Percentiles rank a stretch among this genome's conserved stretches.
Conservation (phyloP, 495 filamentous ascomycete species). For the Cetradonia linearis region DNA sequence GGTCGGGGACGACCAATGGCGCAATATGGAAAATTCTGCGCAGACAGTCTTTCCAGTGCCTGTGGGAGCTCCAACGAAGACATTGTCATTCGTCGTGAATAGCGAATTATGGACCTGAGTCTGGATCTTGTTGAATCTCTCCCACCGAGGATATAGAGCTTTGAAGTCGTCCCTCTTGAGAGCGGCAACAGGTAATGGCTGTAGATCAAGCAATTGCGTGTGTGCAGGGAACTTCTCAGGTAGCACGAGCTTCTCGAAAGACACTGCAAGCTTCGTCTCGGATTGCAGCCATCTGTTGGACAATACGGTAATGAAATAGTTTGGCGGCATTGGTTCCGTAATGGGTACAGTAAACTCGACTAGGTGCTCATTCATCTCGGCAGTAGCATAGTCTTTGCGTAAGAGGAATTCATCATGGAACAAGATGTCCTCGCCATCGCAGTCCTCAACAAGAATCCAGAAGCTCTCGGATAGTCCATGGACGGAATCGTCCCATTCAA, state of each 20-base stretch:
- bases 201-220: constrained; percentile 80
- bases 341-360: constrained; percentile 96
- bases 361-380: constrained; percentile 83
- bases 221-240: constrained; percentile 94
- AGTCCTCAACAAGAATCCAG: constrained; percentile 96
- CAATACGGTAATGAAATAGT: constrained; percentile 91
- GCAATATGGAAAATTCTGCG: constrained; percentile 84
- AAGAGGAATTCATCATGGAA: constrained; percentile 94
- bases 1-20: constrained; percentile 68
- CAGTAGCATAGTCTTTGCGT: constrained; percentile 69
- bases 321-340: constrained; percentile 93
- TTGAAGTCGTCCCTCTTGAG: constrained; percentile 79
- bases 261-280: constrained; percentile 84
- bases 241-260: constrained; percentile 87
- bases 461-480: constrained; percentile 86
- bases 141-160: constrained; percentile 72
- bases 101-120: constrained; percentile 94
- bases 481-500: constrained; percentile 86
- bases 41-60: constrained; percentile 96
- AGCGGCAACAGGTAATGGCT: constrained; percentile 77
- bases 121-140: constrained; percentile 92
- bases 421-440: constrained; percentile 91
- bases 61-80: constrained; percentile 79
- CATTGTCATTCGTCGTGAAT: constrained; percentile 81
- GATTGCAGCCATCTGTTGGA: constrained; percentile 98